Base-by-base conservation (phyloP, 129 eudicot species). In the Flaveria trinervia region DNA sequence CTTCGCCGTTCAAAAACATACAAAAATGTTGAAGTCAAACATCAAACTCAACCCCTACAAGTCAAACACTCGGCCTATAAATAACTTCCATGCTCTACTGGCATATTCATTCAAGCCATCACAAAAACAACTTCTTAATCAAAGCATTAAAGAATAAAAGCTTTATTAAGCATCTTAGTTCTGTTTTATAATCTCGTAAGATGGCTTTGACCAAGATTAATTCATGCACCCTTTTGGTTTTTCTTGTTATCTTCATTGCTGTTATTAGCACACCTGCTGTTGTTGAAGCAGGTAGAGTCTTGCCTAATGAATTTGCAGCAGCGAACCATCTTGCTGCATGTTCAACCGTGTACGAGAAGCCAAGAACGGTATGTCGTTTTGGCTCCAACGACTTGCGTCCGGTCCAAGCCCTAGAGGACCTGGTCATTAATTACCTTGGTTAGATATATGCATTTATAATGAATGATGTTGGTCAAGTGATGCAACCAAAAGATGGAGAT, bases 361-460 rank as follows among this genome's bases (percentile, higher is more conserved):
- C 26, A 72, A 77, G 70, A 82, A 52, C 41, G 64, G 56, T 11
- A 57, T 82, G 79, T 66, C 82, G 4, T 71, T 66, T 68, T 82
- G 85, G 82, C 79, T 82, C 55, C 79, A 82, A 50, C 71, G 82
- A 12, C 74, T 77, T 13, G 82, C 85, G 2, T 77, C 85, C 0
- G 85, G 85, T 33, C 85, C 85, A 16, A 82, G 85, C 78, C 85
- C 82, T 13, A 82, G 79, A 77, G 85, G 85, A 72, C 85, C 85
- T 9, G 85, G 85, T 45, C 85, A 82, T 59, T 82, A 72, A 82
- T 50, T 82, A 72, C 50, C 1, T 14, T 6, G 3, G 43, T 13
- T 62, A 25, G 20, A 62, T 60, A 26, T 20, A 56, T 57, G 36
- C 36, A 30, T 30, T 5, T 28, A 18, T 22, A 5, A 39, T 22